Conservation (phyloP, 768 basidiomycete genomes). For the Termitomyces sp. region DNA sequence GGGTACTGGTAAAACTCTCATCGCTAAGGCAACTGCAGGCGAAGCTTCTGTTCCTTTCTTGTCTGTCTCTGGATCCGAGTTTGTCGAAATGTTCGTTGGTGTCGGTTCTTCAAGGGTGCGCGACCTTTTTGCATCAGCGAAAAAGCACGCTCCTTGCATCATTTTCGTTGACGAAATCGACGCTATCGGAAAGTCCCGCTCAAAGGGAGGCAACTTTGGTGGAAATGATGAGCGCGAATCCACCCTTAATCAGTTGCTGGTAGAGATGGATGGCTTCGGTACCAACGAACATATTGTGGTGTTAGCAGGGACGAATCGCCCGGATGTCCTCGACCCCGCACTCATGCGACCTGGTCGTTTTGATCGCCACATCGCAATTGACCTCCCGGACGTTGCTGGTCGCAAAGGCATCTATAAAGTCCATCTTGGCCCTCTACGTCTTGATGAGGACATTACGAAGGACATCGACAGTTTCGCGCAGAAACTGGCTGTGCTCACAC, state of each 20-base stretch:
- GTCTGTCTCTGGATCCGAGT: constrained; percentile 97
- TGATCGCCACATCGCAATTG: constrained; percentile 94
- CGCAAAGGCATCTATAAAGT: constrained; percentile 92
- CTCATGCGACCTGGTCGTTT: constrained; percentile 97
- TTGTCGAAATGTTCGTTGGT: constrained; percentile 99
- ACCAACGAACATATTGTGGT: constrained; percentile 97
- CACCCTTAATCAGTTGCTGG: constrained; percentile 94
- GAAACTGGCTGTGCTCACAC: constrained; percentile 93
- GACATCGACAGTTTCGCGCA: constrained; percentile 64
- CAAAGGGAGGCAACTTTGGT: constrained; percentile 65
- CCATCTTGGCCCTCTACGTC: constrained; percentile 79
- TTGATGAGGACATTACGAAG: constrained; percentile 47
- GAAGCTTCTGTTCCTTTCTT: constrained; percentile 98
- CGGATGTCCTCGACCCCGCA: constrained; percentile 93
- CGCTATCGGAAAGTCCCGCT: constrained; percentile 94
- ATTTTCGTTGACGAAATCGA: constrained; percentile 99
- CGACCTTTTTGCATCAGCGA: constrained; percentile 95
- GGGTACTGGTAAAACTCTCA: constrained; percentile 95
- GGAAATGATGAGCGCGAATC: constrained; percentile 98
- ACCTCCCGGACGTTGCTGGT: constrained; percentile 90
- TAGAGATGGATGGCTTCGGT: constrained; percentile 99
- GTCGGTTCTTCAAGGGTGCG: constrained; percentile 96
- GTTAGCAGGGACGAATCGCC: constrained; percentile 93
- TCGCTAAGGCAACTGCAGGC: constrained; percentile 98
- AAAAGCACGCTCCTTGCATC: constrained; percentile 97